phyloP scores from a whole-genome alignment of 148 eudicot genomes.

The Fagopyrum tataricum region DNA sequence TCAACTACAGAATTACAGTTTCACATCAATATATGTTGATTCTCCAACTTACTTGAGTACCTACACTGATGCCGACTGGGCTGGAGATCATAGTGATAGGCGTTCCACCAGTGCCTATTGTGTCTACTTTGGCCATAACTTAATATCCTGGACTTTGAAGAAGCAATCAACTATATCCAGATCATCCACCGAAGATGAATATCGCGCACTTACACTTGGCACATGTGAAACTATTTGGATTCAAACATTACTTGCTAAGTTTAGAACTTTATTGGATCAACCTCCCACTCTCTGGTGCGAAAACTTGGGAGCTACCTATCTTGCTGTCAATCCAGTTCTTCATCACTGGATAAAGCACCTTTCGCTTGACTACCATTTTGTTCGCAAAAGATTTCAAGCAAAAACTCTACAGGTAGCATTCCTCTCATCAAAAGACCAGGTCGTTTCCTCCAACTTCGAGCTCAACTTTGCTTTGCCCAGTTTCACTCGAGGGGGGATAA shows the following conservation, averaged over 20 bases:
- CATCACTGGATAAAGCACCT: conserved; percentile 7
- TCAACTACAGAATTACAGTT: not conserved
- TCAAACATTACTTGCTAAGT: too few species aligned
- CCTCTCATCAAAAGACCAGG: too few species aligned
- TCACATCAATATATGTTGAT: not conserved
- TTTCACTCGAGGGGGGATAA: too few species aligned
- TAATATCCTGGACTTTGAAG: not conserved
- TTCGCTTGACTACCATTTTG: conserved; percentile 6
- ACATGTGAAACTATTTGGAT: too few species aligned
- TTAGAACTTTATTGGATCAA: not conserved
- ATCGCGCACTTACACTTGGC: too few species aligned
- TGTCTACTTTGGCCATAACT: not conserved
- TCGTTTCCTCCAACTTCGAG: too few species aligned
- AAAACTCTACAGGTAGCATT: too few species aligned
- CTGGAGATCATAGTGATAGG: not conserved
- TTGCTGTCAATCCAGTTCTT: not conserved
- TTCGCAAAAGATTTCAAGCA: too few species aligned
- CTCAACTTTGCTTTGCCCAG: too few species aligned
- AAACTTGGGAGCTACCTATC: not conserved
- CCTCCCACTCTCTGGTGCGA: too few species aligned
- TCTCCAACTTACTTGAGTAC: not conserved
- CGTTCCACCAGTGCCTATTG: not conserved
- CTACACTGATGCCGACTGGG: not conserved
- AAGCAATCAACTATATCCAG: not conserved
- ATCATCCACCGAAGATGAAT: not conserved